Evolutionary conservation across 164 flowering plant genomes (phyloP), one percentile per base, ranked within the genome.

Genomic region (Umbilicus rupestris): DNA sequence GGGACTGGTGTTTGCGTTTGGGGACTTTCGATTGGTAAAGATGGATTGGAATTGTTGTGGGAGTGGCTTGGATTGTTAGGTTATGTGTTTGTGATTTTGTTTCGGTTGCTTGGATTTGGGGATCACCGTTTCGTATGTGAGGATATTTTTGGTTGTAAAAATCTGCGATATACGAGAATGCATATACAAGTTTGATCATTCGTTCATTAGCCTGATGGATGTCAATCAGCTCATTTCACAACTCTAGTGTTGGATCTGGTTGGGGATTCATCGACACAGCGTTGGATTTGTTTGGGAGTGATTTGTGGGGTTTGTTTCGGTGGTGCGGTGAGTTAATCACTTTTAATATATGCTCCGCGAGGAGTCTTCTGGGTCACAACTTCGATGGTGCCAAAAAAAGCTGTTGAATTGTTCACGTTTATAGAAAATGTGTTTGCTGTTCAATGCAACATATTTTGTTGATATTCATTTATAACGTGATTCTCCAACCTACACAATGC

Each of bases 1-100:
- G 31, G 59, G 44, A 17, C 31, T 24, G 59, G 31, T 8, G 59
- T 52, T 52, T 52, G 30, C 16, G 31, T 3, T 52, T 52, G 2
- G 31, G 5, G 16, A 26, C 30, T 52, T 24, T 24, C 31, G 59
- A 49, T 49, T 35, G 7, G 37, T 5, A 35, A 35, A 35, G 37
- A 3, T 35, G 37, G 37, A 35, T 35, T 49, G 57, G 57, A 3
- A 49, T n/a, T 2, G 26, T 49, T 20, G 57, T 3, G 52, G 3
- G 20, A 9, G 28, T 49, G 28, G 28, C 57, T 49, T 49, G 6
- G 57, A 52, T 52, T 52, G 59, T 52, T 52, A 52, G 59, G 59
- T 11, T 24, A n/a, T 20, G n/a, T 9, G 31, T 7, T 52, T 24
- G 31, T 52, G 59, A 15, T 52, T 49, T 52, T 11, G n/a, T 45